phyloP scores from a whole-genome alignment of 1,139 yeast species.

The Nakaseomyces uthaithaninus region DNA sequence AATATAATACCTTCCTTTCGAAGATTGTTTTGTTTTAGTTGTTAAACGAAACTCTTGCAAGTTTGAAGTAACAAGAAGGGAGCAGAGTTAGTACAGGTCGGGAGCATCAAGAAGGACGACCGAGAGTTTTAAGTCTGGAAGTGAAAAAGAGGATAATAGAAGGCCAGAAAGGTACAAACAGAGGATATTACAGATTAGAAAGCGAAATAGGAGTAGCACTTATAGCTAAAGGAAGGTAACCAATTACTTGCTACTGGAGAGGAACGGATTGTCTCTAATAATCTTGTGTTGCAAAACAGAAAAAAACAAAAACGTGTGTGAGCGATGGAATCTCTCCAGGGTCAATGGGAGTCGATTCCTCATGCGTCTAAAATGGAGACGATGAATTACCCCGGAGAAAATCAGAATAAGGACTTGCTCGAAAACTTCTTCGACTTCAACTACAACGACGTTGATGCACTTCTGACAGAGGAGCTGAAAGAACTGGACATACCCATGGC shows the following conservation, averaged over 20 bases:
- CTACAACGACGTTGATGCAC: conserved; percentile 26
- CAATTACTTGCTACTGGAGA: no score
- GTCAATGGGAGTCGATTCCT: not conserved
- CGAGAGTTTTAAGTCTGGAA: no score
- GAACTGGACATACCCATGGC: conserved; percentile 29
- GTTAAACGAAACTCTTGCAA: not conserved
- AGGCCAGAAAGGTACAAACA: no score
- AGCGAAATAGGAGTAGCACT: no score
- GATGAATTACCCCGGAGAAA: not conserved
- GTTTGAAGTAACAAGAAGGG: not conserved
- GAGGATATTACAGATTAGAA: no score
- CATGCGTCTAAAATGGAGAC: not conserved
- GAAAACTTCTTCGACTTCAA: conserved; percentile 15
- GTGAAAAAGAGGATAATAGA: no score
- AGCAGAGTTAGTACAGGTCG: no score
- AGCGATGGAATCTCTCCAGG: conserved; percentile 1
- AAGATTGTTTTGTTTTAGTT: not conserved
- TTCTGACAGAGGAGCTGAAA: conserved; percentile 26
- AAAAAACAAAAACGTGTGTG: no score
- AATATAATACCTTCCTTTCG: not conserved
- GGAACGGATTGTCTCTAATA: no score
- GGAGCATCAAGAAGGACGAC: no score
- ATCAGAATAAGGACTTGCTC: conserved; percentile 7
- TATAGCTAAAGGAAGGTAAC: no score
- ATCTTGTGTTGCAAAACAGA: no score